Evolutionary conservation across 805 yeast species (phyloP).

Genomic region (Saturnispora saitoi): DNA sequence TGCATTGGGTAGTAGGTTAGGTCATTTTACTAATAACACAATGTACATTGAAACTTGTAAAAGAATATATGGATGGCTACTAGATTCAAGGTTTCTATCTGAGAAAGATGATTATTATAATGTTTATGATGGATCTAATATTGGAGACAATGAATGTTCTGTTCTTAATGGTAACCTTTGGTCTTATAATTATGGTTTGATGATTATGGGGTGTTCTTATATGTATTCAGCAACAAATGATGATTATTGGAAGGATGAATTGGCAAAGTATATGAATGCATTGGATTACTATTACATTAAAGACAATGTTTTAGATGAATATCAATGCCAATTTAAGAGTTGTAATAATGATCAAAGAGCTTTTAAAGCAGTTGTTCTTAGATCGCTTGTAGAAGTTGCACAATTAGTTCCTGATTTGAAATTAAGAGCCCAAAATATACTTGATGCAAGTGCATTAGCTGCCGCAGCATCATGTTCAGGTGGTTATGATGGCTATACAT

Average conservation of each 20-base stretch:
- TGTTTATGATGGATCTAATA: constrained; percentile 61
- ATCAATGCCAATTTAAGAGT: constrained; percentile 42
- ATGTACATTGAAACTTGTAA: constrained; percentile 70
- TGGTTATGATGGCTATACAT: constrained; percentile 66
- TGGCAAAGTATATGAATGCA: constrained; percentile 31
- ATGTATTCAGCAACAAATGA: constrained; percentile 52
- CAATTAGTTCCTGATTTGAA: constrained; percentile 42
- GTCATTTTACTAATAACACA: constrained; percentile 68
- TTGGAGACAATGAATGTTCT: constrained; percentile 40
- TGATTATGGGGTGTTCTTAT: constrained; percentile 62
- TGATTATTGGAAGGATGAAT: constrained; percentile 33
- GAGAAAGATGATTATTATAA: constrained; percentile 31
- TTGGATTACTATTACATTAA: constrained; percentile 34
- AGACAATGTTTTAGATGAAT: constrained; percentile 44
- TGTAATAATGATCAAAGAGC: constrained; percentile 74
- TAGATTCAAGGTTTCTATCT: constrained; percentile 39
- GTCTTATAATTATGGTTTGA: constrained; percentile 64
- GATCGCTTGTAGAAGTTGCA: constrained; percentile 12
- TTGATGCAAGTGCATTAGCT: constrained; percentile 43
- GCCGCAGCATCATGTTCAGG: constrained; percentile 72
- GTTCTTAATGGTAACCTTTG: constrained; percentile 44
- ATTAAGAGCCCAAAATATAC: constrained; percentile 29
- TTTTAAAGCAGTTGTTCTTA: constrained; percentile 40
- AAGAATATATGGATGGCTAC: constrained; percentile 75
- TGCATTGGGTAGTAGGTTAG: constrained; percentile 79